Conservation (phyloP, 768 basidiomycete species). For the Cystofilobasidium bisporidii region DNA sequence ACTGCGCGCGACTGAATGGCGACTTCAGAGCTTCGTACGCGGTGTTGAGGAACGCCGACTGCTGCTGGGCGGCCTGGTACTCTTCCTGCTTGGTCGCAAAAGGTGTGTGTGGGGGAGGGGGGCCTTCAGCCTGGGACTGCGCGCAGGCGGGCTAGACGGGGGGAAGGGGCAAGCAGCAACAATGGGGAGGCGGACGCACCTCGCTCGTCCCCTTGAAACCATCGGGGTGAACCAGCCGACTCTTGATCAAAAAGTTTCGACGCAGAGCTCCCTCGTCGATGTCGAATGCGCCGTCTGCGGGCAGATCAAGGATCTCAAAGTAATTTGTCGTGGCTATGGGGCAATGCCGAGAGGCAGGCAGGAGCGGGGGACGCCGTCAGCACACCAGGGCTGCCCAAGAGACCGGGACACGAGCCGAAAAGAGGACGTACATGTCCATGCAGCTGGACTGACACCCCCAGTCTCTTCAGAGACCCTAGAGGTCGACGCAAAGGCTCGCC, state of each 20-base stretch:
- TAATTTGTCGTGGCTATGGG: background rate
- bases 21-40: conserved; percentile 63
- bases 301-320: conserved; percentile 17
- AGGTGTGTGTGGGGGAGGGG: too few relatives aligned
- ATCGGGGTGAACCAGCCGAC: conserved; percentile 76
- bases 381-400: too few relatives aligned
- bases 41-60: conserved; percentile 50
- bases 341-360: background rate
- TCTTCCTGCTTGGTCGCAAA: background rate
- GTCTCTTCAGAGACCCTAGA: too few relatives aligned
- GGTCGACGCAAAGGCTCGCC: too few relatives aligned
- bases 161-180: too few relatives aligned
- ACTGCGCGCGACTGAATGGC: conserved; percentile 67
- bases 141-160: too few relatives aligned
- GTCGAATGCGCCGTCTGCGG: conserved; percentile 44
- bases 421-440: background rate
- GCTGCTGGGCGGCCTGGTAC: conserved; percentile 26
- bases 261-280: conserved; percentile 56
- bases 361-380: too few relatives aligned
- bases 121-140: background rate
- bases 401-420: background rate
- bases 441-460: background rate
- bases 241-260: conserved; percentile 58
- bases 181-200: too few relatives aligned
- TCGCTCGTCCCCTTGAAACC: conserved; percentile 59